Evolutionary conservation across 2,329 filamentous ascomycete genomes (phyloP).

Genomic region (Diaporthe capsici): DNA sequence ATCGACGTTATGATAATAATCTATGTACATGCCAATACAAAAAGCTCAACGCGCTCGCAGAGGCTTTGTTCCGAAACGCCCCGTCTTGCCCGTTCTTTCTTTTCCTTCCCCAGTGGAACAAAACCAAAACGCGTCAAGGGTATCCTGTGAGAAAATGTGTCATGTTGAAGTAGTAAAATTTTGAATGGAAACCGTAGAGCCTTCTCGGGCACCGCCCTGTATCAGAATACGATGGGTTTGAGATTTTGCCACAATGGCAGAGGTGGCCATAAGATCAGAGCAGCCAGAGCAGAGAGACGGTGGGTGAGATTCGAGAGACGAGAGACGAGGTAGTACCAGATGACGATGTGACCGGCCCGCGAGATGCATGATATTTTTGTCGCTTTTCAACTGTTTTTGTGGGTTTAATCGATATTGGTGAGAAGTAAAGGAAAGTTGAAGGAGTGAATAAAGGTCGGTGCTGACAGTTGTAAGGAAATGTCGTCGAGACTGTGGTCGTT

Average conservation of each 20-base stretch:
- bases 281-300: slow-evolving; percentile 1
- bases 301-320: background rate
- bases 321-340: slow-evolving; percentile 18
- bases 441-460: slow-evolving; percentile 51
- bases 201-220: slow-evolving; percentile 12
- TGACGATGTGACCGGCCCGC: slow-evolving; percentile 32
- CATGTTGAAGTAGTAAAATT: slow-evolving; percentile 26
- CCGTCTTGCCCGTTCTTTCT: slow-evolving; percentile 9
- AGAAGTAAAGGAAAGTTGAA: slow-evolving; percentile 43
- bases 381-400: slow-evolving; percentile 40
- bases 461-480: slow-evolving; percentile 40
- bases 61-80: slow-evolving; percentile 37
- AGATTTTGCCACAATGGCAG: background rate
- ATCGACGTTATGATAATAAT: slow-evolving; percentile 19
- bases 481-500: slow-evolving; percentile 41
- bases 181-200: slow-evolving; percentile 8
- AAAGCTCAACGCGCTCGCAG: slow-evolving; percentile 36
- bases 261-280: slow-evolving; percentile 15
- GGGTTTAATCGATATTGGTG: slow-evolving; percentile 30
- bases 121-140: slow-evolving; percentile 42
- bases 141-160: slow-evolving; percentile 40
- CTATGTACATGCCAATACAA: slow-evolving; percentile 37
- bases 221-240: background rate
- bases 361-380: slow-evolving; percentile 34
- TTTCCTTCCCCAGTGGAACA: slow-evolving; percentile 35